Evolutionary conservation across 306 rosid genomes (phyloP).

Genomic region (Pachyrhizus erosus): DNA sequence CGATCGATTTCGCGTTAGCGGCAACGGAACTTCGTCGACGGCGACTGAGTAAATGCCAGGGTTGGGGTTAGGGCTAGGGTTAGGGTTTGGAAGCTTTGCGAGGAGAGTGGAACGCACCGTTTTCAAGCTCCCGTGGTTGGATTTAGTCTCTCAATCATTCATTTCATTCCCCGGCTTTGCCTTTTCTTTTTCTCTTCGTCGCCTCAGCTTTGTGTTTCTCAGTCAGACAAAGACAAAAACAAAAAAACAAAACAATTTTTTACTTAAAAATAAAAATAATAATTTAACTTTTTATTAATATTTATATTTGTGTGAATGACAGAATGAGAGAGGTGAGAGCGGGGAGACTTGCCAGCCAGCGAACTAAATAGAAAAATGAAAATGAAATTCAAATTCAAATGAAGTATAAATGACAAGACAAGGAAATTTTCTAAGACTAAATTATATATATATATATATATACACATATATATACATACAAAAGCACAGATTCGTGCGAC

Average conservation of each 20-base stretch:
- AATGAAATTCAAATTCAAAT: conserved; percentile 16
- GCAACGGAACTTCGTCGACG: conserved; percentile 11
- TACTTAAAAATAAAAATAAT: background rate
- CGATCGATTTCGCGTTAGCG: background rate
- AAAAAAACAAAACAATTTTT: background rate
- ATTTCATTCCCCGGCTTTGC: background rate
- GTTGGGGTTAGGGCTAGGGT: background rate
- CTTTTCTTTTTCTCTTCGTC: conserved; percentile 26
- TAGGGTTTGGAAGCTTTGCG: conserved; percentile 33
- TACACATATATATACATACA: too few species aligned
- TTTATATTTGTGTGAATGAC: conserved; percentile 15
- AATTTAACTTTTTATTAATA: background rate
- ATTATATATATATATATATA: too few species aligned
- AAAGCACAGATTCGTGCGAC: too few species aligned
- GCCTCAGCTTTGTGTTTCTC: conserved; percentile 26
- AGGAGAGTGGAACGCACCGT: conserved; percentile 43
- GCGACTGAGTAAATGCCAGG: conserved; percentile 8
- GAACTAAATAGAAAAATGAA: background rate
- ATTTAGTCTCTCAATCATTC: conserved; percentile 42
- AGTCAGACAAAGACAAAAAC: conserved; percentile 34
- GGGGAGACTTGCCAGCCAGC: background rate
- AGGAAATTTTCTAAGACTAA: too few species aligned
- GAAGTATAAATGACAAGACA: background rate
- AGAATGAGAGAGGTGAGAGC: background rate
- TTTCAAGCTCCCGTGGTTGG: conserved; percentile 31